phyloP scores from a whole-genome alignment of 352 stramenopile species.

The Phytophthora sojae region DNA sequence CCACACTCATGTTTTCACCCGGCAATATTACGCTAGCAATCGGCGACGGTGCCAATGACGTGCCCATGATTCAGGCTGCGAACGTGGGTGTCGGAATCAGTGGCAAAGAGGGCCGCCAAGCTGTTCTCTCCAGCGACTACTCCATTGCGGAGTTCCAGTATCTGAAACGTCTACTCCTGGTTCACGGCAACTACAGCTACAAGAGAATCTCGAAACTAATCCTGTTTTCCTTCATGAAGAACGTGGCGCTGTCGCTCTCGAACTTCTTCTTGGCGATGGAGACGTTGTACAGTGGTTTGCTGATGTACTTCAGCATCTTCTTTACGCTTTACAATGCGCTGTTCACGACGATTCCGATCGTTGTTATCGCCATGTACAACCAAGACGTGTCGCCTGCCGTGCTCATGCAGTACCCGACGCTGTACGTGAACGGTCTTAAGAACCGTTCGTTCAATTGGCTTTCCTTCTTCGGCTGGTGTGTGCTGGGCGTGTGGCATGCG shows the following conservation, averaged over 20 bases:
- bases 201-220: constrained; percentile 92
- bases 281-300: constrained; percentile 87
- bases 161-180: constrained; percentile 80
- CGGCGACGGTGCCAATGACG: constrained; percentile 87
- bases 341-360: constrained; percentile 91
- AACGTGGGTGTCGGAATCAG: constrained; percentile 89
- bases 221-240: constrained; percentile 92
- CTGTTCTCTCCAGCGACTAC: constrained; percentile 87
- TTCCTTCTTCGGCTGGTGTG: constrained; percentile 89
- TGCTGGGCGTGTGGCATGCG: constrained; percentile 86
- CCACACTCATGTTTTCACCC: constrained; percentile 88
- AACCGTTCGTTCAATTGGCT: constrained; percentile 92
- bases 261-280: constrained; percentile 88
- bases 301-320: constrained; percentile 92
- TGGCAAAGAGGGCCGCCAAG: constrained; percentile 87
- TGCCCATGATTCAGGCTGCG: constrained; percentile 90
- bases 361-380: constrained; percentile 93
- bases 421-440: constrained; percentile 90
- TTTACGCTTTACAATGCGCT: constrained; percentile 92
- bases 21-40: constrained; percentile 90
- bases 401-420: constrained; percentile 90
- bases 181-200: constrained; percentile 93
- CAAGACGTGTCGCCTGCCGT: constrained; percentile 89
- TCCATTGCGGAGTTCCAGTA: constrained; percentile 87
- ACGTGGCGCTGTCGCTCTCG: constrained; percentile 84